Conservation (phyloP, 108 stramenopile genomes). For the Fistulifera solaris region DNA sequence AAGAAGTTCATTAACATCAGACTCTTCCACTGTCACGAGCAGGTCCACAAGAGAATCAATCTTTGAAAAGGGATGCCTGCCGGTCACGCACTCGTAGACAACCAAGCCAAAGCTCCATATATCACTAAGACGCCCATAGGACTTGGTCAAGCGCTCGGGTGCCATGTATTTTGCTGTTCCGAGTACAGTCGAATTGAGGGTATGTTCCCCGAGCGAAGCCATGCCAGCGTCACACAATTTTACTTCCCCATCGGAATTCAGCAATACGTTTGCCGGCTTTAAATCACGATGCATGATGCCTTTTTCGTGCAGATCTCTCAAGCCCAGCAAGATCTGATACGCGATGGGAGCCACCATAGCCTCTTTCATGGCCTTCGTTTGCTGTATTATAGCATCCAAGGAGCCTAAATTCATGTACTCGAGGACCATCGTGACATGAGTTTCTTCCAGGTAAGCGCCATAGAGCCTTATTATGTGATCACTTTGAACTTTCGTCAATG, state of each 20-base stretch:
- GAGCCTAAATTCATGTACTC: constrained; percentile 81
- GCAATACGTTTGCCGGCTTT: constrained; percentile 85
- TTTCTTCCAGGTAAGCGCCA: constrained; percentile 61
- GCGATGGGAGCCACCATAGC: constrained; percentile 54
- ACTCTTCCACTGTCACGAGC: constrained; percentile 48
- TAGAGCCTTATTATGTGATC: constrained; percentile 58
- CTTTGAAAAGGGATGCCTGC: constrained; percentile 48
- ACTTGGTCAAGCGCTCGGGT: constrained; percentile 74
- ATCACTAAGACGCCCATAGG: constrained; percentile 71
- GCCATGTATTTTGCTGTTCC: constrained; percentile 88
- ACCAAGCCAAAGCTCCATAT: constrained; percentile 88
- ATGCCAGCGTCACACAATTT: constrained; percentile 94
- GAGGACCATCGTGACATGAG: constrained; percentile 51
- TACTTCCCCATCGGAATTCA: constrained; percentile 56
- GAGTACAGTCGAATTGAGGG: constrained; percentile 65
- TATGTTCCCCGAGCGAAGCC: constrained; percentile 32
- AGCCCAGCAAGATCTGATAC: constrained; percentile 78
- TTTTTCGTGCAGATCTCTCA: constrained; percentile 79
- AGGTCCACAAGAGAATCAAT: constrained; percentile 42
- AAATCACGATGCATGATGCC: constrained; percentile 82
- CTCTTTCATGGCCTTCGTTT: constrained; percentile 26
- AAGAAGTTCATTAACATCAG: constrained; percentile 28
- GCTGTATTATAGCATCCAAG: constrained; percentile 18
- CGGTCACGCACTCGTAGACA: constrained; percentile 56
- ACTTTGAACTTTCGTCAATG: constrained; percentile 43